Percentiles rank a stretch among this genome's conserved stretches.
These are phyloP conservation scores for Brachypodium distachyon DNA, from an alignment of 202 grass and related monocot genomes.

Conservation along the genomic window DNA sequence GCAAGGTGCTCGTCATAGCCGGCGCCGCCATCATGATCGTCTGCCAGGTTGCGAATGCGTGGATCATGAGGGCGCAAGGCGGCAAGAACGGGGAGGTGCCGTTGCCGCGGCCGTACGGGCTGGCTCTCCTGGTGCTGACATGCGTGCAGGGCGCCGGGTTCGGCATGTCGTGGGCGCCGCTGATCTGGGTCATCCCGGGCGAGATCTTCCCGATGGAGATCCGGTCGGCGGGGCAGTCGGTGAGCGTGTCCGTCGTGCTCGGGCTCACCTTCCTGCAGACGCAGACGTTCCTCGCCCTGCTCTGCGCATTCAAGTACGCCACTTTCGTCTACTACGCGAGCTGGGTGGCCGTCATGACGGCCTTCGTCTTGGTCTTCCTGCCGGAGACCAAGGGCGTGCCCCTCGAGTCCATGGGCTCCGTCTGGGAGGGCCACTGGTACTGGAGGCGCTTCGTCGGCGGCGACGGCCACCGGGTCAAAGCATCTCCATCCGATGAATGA, in stretches of 20 bases:
- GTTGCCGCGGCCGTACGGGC: constrained; percentile 29
- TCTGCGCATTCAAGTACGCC: constrained; percentile 66
- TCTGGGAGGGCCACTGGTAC: constrained; percentile 50
- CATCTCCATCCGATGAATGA: neutral
- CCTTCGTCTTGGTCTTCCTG: constrained; percentile 50
- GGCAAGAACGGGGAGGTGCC: constrained; percentile 15
- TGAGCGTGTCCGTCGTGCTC: constrained; percentile 57
- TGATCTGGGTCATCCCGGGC: constrained; percentile 67
- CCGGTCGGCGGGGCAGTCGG: constrained; percentile 70
- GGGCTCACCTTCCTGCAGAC: constrained; percentile 71
- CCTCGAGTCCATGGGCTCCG: neutral
- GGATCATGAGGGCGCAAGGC: constrained; percentile 60
- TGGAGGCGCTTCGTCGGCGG: constrained; percentile 26
- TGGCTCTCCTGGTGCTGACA: constrained; percentile 50
- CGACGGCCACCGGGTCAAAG: neutral
- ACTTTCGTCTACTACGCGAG: constrained; percentile 66
- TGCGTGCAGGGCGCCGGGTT: constrained; percentile 49
- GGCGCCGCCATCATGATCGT: constrained; percentile 57
- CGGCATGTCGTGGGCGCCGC: constrained; percentile 77
- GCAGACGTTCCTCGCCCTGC: constrained; percentile 74
- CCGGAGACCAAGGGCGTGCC: constrained; percentile 51
- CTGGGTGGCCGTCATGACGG: constrained; percentile 50
- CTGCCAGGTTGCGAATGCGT: constrained; percentile 44
- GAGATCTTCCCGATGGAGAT: constrained; percentile 90
- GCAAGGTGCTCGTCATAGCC: constrained; percentile 55